Evolutionary conservation across 345 rosid genomes (phyloP).

Genomic region (Draba incana): DNA sequence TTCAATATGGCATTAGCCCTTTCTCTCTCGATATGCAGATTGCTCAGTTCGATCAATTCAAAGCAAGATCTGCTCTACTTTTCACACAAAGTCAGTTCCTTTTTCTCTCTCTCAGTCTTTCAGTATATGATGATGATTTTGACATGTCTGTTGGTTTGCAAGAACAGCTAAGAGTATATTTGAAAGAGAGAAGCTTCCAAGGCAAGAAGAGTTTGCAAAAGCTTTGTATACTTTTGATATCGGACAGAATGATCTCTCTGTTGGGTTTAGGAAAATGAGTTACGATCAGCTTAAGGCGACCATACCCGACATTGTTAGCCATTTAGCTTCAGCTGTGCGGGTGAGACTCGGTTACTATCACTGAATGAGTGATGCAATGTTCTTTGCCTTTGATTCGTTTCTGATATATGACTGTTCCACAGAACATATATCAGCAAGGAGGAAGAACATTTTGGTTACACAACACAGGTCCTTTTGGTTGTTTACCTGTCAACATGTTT

Average conservation of each 20-base stretch:
- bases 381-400: conserved; percentile 3
- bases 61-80: conserved; percentile 56
- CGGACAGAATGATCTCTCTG: conserved; percentile 94
- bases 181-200: conserved; percentile 69
- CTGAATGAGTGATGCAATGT: conserved; percentile 6
- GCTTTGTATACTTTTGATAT: conserved; percentile 92
- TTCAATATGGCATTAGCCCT: conserved; percentile 83
- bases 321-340: conserved; percentile 81
- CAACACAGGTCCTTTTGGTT: conserved; percentile 90
- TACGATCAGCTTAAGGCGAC: conserved; percentile 71
- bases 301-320: conserved; percentile 68
- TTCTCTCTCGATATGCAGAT: conserved; percentile 92
- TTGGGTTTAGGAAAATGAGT: conserved; percentile 75
- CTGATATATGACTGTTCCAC: conserved; percentile 15
- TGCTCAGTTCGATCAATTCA: conserved; percentile 72
- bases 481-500: conserved; percentile 77
- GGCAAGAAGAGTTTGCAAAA: conserved; percentile 70
- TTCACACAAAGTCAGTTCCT: conserved; percentile 53
- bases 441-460: conserved; percentile 73
- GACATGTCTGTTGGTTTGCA: conserved; percentile 6
- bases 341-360: conserved; percentile 45
- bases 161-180: conserved; percentile 48
- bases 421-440: conserved; percentile 54
- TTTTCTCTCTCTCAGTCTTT: neutral
- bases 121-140: conserved; percentile 4